A percentile compares a stretch with the other conserved stretches of the same genome.
phyloP scores from a whole-genome alignment of 2,329 filamentous ascomycete genomes.

The Colletotrichum sublineola region DNA sequence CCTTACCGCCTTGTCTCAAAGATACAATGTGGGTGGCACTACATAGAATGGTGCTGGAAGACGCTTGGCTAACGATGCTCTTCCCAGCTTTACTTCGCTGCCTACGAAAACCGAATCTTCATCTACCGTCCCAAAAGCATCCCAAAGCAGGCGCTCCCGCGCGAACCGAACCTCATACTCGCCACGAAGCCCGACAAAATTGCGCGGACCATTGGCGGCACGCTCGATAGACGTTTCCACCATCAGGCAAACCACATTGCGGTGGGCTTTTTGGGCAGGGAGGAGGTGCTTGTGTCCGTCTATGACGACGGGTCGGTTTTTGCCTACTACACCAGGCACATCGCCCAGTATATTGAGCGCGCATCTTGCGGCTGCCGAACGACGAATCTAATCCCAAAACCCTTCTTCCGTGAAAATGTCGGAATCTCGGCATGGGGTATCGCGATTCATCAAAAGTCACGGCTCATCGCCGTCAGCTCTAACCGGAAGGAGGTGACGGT shows the following conservation, averaged over 20 bases:
- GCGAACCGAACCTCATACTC: conserved; percentile 64
- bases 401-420: conserved; percentile 83
- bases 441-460: conserved; percentile 83
- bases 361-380: conserved; percentile 16
- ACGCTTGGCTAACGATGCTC: conserved; percentile 14
- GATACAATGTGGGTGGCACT: conserved; percentile 61
- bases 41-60: conserved; percentile 7
- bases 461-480: conserved; percentile 86
- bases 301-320: conserved; percentile 83
- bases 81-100: conserved; percentile 70
- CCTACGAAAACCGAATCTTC: conserved; percentile 69
- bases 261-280: conserved; percentile 75
- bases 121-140: conserved; percentile 66
- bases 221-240: conserved; percentile 63
- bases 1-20: conserved; percentile 69
- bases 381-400: conserved; percentile 49
- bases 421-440: conserved; percentile 88
- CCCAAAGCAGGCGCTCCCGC: conserved; percentile 62
- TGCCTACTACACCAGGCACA: conserved; percentile 74
- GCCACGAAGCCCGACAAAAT: conserved; percentile 57
- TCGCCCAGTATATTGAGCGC: conserved; percentile 60
- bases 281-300: conserved; percentile 76
- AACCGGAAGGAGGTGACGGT: conserved; percentile 73
- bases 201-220: conserved; percentile 60
- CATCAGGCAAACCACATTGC: conserved; percentile 79